These are phyloP conservation scores for Cnidoscolus chayamansa DNA, from an alignment of 441 rosid species.

Conservation along the genomic window DNA sequence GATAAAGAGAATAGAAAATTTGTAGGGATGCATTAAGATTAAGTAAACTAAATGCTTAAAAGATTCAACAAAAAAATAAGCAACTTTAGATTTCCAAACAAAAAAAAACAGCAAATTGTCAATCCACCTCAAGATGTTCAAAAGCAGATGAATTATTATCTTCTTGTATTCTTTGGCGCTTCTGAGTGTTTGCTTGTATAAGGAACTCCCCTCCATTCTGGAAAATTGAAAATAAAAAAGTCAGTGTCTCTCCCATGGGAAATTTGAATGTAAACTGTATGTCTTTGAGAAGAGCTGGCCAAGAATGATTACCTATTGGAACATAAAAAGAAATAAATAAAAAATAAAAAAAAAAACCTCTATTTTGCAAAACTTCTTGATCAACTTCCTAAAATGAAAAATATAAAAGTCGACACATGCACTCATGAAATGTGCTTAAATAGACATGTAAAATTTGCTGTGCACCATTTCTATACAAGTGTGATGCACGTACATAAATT, in stretches of 20 bases:
- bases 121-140: conserved; percentile 62
- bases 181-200: conserved; percentile 84
- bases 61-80: background rate
- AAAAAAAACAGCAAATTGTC: conserved; percentile 9
- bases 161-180: conserved; percentile 75
- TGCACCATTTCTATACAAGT: background rate
- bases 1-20: background rate
- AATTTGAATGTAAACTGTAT: conserved; percentile 14
- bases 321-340: background rate
- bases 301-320: background rate
- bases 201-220: conserved; percentile 85
- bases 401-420: background rate
- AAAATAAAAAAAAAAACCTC: background rate
- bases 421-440: background rate
- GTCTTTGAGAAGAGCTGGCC: background rate
- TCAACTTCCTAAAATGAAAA: conserved; percentile 1
- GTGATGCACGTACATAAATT: background rate
- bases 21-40: background rate
- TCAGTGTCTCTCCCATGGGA: background rate
- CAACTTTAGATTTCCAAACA: conserved; percentile 8
- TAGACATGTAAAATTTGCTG: background rate
- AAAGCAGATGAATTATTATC: conserved; percentile 44
- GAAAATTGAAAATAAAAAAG: conserved; percentile 17
- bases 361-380: background rate
- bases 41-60: background rate